A percentile compares a stretch with the other conserved stretches of the same genome.
Evolutionary conservation across 129 eudicot species (phyloP).

Genomic region (Centaurea solstitialis): DNA sequence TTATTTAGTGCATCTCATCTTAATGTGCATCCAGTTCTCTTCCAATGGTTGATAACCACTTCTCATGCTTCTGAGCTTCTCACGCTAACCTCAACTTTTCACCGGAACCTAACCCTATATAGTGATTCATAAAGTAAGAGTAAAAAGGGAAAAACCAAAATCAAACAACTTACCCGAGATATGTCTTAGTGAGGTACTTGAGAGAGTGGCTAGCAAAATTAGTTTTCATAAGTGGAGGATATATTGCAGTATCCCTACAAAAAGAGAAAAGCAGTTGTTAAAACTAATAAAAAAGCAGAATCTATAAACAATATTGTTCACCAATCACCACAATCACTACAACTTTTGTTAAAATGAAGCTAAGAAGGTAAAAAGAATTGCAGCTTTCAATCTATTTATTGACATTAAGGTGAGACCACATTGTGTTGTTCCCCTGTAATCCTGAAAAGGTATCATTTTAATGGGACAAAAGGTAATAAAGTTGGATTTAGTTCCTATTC

Average conservation of each 20-base stretch:
- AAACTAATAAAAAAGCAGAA: background rate
- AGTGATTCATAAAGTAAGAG: background rate
- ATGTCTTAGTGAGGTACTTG: slow-evolving; percentile 63
- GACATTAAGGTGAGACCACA: background rate
- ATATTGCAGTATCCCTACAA: slow-evolving; percentile 72
- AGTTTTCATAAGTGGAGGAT: slow-evolving; percentile 65
- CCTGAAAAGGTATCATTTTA: background rate
- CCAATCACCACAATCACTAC: background rate
- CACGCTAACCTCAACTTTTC: no score
- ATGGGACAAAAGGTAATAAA: background rate
- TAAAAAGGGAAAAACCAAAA: background rate
- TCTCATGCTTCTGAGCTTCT: no score
- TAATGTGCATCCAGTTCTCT: no score
- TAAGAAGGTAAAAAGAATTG: background rate
- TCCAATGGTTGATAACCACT: no score
- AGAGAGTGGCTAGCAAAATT: slow-evolving; percentile 72
- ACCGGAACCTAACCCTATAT: background rate
- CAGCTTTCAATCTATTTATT: background rate
- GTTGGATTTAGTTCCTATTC: background rate
- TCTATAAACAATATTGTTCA: background rate
- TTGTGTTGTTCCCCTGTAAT: background rate
- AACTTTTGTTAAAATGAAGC: background rate
- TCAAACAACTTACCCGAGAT: slow-evolving; percentile 59
- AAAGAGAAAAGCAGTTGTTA: background rate
- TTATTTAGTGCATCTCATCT: no score